These are phyloP conservation scores for Trametes hirsuta DNA, from an alignment of 1,284 basidiomycete species.

Conservation along the genomic window DNA sequence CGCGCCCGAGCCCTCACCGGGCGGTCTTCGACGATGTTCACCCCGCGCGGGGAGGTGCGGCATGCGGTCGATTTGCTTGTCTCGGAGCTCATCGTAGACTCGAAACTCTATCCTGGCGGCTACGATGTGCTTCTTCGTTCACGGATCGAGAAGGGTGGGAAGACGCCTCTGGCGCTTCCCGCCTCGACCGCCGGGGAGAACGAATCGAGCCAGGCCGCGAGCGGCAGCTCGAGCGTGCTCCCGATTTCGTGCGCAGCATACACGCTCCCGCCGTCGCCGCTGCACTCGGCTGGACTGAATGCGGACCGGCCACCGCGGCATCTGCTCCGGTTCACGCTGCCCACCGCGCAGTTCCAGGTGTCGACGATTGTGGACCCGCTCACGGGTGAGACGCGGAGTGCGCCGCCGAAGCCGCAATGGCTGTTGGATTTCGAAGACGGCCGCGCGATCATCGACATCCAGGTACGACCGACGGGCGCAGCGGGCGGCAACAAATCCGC, in stretches of 20 bases:
- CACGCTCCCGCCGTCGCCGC: conserved; percentile 77
- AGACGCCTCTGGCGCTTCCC: conserved; percentile 29
- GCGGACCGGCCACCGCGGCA: conserved; percentile 68
- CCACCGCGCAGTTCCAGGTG: conserved; percentile 78
- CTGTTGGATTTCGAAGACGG: conserved; percentile 71
- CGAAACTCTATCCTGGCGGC: conserved; percentile 72
- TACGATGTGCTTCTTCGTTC: conserved; percentile 63
- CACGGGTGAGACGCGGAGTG: conserved; percentile 67
- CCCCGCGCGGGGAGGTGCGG: conserved; percentile 59
- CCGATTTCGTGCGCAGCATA: conserved; percentile 60
- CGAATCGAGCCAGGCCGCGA: conserved; percentile 1
- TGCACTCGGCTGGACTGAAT: conserved; percentile 74
- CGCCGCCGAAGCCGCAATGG: conserved; percentile 77
- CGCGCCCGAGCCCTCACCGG: conserved; percentile 36
- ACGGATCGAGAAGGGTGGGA: conserved; percentile 40
- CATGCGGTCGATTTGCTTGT: conserved; percentile 64
- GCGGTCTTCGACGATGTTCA: conserved; percentile 56
- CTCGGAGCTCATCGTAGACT: conserved; percentile 75
- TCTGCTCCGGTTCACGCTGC: conserved; percentile 75
- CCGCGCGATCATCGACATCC: conserved; percentile 60
- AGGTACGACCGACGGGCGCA: conserved; percentile 48
- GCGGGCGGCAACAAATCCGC: conserved; percentile 12
- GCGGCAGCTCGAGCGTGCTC: conserved; percentile 35
- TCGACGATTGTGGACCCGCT: conserved; percentile 80
- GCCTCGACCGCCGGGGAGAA: conserved; percentile 1